A percentile compares a stretch with the other conserved stretches of the same genome.
Evolutionary conservation across 192 early-diverging fungal genomes (phyloP).

Genomic region (Rhizophagus prolifer): DNA sequence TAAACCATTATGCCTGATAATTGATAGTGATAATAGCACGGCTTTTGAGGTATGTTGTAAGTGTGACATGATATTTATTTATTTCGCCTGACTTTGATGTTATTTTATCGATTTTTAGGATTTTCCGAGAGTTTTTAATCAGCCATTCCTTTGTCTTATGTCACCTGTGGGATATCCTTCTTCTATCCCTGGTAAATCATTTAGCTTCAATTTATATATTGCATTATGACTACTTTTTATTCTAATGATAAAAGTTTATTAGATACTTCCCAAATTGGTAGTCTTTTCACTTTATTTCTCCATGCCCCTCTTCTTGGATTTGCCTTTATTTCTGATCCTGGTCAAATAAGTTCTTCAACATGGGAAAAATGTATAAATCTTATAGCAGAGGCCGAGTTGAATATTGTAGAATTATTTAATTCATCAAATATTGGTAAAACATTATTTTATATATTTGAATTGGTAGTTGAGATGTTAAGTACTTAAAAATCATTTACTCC

Average conservation of each 20-base stretch:
- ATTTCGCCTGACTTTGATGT: conserved; percentile 10
- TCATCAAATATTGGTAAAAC: conserved; percentile 36
- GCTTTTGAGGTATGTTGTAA: conserved; percentile 70
- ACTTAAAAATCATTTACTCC: not conserved
- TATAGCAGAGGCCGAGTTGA: conserved; percentile 51
- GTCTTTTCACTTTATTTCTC: conserved; percentile 92
- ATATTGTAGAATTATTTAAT: conserved; percentile 55
- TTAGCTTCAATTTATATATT: not conserved
- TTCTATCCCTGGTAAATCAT: conserved; percentile 68
- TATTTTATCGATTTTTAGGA: conserved; percentile 42
- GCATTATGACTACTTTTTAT: not conserved
- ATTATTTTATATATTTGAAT: not conserved
- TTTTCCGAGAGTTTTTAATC: conserved; percentile 84
- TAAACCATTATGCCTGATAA: conserved; percentile 90
- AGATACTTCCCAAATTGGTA: conserved; percentile 72
- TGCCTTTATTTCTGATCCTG: conserved; percentile 73
- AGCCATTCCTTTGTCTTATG: conserved; percentile 82
- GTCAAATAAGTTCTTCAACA: conserved; percentile 54
- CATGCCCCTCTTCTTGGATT: conserved; percentile 90
- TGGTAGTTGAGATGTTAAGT: not conserved
- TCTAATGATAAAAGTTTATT: not conserved
- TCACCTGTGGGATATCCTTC: conserved; percentile 87
- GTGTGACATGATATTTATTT: not conserved
- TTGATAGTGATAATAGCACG: conserved; percentile 87
- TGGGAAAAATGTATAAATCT: conserved; percentile 70